Conservation (phyloP, 495 filamentous ascomycete genomes). For the Xylaria curta region DNA sequence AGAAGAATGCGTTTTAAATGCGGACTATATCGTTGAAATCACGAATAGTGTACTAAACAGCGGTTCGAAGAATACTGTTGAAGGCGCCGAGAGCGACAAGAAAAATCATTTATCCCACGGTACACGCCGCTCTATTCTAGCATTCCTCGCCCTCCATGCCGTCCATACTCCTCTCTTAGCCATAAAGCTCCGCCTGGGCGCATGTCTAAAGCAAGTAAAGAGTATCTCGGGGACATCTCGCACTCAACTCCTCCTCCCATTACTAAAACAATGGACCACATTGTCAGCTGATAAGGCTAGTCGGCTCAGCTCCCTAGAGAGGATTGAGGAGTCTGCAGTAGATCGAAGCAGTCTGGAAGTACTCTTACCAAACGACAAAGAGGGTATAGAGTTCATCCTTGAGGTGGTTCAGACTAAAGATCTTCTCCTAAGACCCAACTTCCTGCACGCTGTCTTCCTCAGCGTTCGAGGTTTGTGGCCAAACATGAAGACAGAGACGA, state of each 20-base stretch:
- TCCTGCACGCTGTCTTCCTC: slow-evolving; percentile 66
- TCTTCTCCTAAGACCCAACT: slow-evolving; percentile 49
- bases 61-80: slow-evolving; percentile 37
- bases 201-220: slow-evolving; percentile 70
- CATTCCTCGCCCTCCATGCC: slow-evolving; percentile 78
- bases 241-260: slow-evolving; percentile 71
- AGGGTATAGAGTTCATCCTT: slow-evolving; percentile 67
- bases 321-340: slow-evolving; percentile 62
- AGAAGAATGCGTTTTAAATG: slow-evolving; percentile 84
- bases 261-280: slow-evolving; percentile 69
- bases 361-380: slow-evolving; percentile 69
- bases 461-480: slow-evolving; percentile 74
- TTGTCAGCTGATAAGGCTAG: slow-evolving; percentile 49
- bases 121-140: slow-evolving; percentile 67
- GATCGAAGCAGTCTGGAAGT: slow-evolving; percentile 66
- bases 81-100: slow-evolving; percentile 52
- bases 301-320: slow-evolving; percentile 55
- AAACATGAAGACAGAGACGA: slow-evolving; percentile 68
- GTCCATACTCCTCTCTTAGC: slow-evolving; percentile 67
- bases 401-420: slow-evolving; percentile 57
- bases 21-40: slow-evolving; percentile 63
- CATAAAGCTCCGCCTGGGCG: slow-evolving; percentile 72
- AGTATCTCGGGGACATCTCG: slow-evolving; percentile 71
- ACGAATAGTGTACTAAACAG: slow-evolving; percentile 65
- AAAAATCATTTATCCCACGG: slow-evolving; percentile 65